Percentiles rank a stretch among this genome's conserved stretches.
Conservation (phyloP, 192 early-diverging fungal species). For the Nowakowskiella sp. region DNA sequence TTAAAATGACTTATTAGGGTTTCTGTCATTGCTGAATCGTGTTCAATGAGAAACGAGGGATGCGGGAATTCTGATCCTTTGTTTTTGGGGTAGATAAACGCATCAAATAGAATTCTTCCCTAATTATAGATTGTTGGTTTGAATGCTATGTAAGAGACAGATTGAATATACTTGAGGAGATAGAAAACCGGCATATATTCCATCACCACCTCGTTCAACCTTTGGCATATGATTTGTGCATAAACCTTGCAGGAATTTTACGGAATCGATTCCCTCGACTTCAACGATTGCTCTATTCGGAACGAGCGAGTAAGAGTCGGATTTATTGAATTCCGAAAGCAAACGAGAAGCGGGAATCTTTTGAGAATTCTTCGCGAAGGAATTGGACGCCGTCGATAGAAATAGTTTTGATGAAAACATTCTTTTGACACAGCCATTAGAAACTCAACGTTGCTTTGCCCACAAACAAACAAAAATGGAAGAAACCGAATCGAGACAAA, state of each 20-base stretch:
- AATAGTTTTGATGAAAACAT: too few species aligned
- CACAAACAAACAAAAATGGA: too few species aligned
- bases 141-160: not conserved
- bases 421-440: too few species aligned
- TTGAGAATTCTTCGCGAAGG: too few species aligned
- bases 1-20: conserved; percentile 58
- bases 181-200: conserved; percentile 75
- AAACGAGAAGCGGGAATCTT: too few species aligned
- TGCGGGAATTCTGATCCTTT: conserved; percentile 50
- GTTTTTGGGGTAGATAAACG: conserved; percentile 77
- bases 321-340: not conserved
- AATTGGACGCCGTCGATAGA: too few species aligned
- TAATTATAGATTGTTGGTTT: conserved; percentile 18
- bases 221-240: conserved; percentile 78
- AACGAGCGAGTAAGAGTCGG: not conserved
- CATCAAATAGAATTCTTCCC: conserved; percentile 84
- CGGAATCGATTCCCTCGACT: conserved; percentile 57
- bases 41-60: conserved; percentile 68
- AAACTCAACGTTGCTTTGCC: too few species aligned
- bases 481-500: too few species aligned
- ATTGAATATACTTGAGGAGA: conserved; percentile 50
- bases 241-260: conserved; percentile 85
- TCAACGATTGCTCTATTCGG: conserved; percentile 7
- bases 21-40: conserved; percentile 45
- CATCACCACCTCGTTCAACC: conserved; percentile 62